Evolutionary conservation across 768 basidiomycete species (phyloP), one percentile per base, ranked within the genome.

Genomic region (Epithele typhae): DNA sequence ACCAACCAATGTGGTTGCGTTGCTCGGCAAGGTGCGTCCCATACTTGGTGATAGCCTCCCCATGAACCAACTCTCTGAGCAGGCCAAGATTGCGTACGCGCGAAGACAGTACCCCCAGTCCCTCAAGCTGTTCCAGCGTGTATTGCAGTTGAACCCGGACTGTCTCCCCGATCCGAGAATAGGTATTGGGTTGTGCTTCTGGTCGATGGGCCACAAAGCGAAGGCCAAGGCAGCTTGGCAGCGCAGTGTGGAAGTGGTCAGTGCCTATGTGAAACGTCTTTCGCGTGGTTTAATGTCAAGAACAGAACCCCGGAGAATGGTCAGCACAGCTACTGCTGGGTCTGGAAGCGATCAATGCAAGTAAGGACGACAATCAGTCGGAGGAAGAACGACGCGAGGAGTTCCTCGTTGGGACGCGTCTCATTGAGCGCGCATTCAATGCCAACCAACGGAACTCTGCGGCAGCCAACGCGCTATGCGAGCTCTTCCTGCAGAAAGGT

Each of bases 131-230:
- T 97, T 95, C 63, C 95, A 97, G 62, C 81, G 82, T 39, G 84
- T 94, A 8, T 73, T 98, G 10, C 72, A 77, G 24, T 75, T 87
- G 34, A 82, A 81, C 45, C 93, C 95, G 0, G 67, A 75, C 15
- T 92, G 89, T 66, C 69, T 75, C 21, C 96, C 95, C 0, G 95
- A 99, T 64, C 95, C 96, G 25, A 81, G 96, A 6, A 87, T 98
- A 47, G 96, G 96, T 15, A 91, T 98, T 33, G 96, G 96, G 8
- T 69, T 99, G 4, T 97, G 95, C 65, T 71, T 92, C 18, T 98
- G 91, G 92, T 81, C 87, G 4, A 71, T 96, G 68, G 87, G 87
- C 48, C 80, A 95, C 55, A 85, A 84, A 51, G 73, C 75, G 2
- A 85, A 84, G 55, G 96, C 95, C 0, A 84, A 81, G 54, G 77